phyloP scores from a whole-genome alignment of 495 filamentous ascomycete species.

The Penicillium cinerascens region DNA sequence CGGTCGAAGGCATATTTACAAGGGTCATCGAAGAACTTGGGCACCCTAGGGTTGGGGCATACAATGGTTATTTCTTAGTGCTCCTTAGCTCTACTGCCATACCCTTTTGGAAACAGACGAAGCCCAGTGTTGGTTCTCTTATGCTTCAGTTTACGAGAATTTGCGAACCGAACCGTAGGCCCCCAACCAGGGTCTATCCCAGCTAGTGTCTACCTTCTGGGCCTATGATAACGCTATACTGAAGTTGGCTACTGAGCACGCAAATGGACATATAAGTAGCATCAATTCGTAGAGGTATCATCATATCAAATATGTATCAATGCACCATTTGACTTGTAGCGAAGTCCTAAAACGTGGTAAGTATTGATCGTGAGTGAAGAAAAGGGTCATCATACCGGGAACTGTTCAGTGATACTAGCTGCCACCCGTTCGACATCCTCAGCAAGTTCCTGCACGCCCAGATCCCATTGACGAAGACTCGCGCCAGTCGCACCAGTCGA shows the following conservation, averaged over 20 bases:
- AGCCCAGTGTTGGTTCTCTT: too few relatives aligned
- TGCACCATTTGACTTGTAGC: slow-evolving; percentile 28
- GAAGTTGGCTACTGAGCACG: neutral
- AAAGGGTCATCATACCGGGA: slow-evolving; percentile 31
- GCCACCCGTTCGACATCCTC: slow-evolving; percentile 88
- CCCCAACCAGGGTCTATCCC: too few relatives aligned
- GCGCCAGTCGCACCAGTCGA: slow-evolving; percentile 45
- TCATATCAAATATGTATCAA: slow-evolving; percentile 10
- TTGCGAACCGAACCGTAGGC: too few relatives aligned
- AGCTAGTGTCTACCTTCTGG: neutral
- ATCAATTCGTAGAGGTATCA: slow-evolving; percentile 5
- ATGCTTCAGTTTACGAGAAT: too few relatives aligned
- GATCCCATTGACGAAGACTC: slow-evolving; percentile 81
- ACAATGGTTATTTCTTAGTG: too few relatives aligned
- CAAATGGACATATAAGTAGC: neutral
- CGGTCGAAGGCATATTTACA: too few relatives aligned
- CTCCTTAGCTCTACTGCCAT: too few relatives aligned
- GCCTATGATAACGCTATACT: neutral
- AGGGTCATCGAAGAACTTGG: too few relatives aligned
- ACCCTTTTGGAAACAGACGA: too few relatives aligned
- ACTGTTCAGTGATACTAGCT: slow-evolving; percentile 37
- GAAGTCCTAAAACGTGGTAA: slow-evolving; percentile 20
- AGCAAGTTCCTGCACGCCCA: slow-evolving; percentile 76
- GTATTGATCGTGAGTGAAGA: neutral
- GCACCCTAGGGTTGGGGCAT: too few relatives aligned